phyloP scores from a whole-genome alignment of 768 basidiomycete species.

The Tulasnella sp. region DNA sequence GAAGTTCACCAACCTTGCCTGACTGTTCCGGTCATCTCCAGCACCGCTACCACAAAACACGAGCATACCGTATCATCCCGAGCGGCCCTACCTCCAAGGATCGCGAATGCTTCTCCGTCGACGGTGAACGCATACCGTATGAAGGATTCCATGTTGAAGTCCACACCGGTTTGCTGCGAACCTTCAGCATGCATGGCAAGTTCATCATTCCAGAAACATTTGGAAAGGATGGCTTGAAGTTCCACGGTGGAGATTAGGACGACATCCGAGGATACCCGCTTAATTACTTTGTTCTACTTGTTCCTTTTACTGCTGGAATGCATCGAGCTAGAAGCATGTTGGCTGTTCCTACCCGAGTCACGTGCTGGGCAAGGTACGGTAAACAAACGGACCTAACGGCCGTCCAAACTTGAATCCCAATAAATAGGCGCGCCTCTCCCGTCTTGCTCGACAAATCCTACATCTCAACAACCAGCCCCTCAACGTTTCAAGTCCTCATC shows the following conservation, averaged over 20 bases:
- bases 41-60: slow-evolving; percentile 73
- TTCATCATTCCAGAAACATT: slow-evolving; percentile 23
- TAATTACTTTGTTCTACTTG: neutral
- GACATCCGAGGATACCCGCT: neutral
- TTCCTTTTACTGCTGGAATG: neutral
- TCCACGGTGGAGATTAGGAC: neutral
- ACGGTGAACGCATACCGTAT: slow-evolving; percentile 78
- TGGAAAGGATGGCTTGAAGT: slow-evolving; percentile 19
- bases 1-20: neutral
- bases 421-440: slow-evolving; percentile 5
- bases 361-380: neutral
- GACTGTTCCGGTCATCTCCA: slow-evolving; percentile 42
- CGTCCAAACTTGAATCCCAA: neutral
- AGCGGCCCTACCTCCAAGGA: slow-evolving; percentile 51
- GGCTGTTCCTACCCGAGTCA: neutral
- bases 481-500: neutral
- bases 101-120: slow-evolving; percentile 58
- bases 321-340: neutral
- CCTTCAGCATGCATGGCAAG: slow-evolving; percentile 39
- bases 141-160: slow-evolving; percentile 78
- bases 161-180: slow-evolving; percentile 57
- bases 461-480: slow-evolving; percentile 7
- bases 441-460: neutral
- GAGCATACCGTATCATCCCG: slow-evolving; percentile 73
- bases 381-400: slow-evolving; percentile 1